Conservation (phyloP, 1,139 yeast genomes). For the Schwanniomyces etchellsii region DNA sequence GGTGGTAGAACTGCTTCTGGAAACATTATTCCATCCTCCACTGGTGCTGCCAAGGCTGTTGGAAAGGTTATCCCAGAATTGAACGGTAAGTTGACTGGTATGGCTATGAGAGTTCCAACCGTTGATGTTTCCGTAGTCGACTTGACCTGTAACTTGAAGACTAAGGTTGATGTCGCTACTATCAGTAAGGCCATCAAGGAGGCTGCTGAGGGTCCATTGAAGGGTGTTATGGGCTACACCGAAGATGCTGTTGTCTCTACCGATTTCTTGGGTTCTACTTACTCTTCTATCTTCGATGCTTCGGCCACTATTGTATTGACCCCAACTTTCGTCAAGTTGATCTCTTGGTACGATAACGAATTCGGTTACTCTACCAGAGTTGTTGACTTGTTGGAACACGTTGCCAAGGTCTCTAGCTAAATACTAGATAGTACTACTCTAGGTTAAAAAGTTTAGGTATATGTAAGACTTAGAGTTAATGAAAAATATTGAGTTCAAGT, state of each 20-base stretch:
- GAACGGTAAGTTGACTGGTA: constrained; percentile 86
- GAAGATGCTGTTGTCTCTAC: constrained; percentile 83
- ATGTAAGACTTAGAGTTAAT: constrained; percentile 1
- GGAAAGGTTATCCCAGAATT: constrained; percentile 87
- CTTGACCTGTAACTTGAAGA: constrained; percentile 51
- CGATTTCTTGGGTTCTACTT: constrained; percentile 73
- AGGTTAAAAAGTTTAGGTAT: constrained; percentile 7
- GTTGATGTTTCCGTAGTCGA: constrained; percentile 69
- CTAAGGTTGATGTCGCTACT: constrained; percentile 67
- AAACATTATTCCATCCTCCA: constrained; percentile 84
- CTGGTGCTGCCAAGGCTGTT: constrained; percentile 93
- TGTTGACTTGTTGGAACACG: constrained; percentile 74
- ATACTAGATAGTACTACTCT: constrained; percentile 13
- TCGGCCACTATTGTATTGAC: constrained; percentile 81
- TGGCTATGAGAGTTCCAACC: constrained; percentile 86
- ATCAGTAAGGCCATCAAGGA: constrained; percentile 67
- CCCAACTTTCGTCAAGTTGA: constrained; percentile 79
- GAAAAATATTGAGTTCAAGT: not conserved
- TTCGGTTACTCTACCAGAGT: constrained; percentile 92
- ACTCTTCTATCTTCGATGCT: constrained; percentile 80
- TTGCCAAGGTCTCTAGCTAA: constrained; percentile 45
- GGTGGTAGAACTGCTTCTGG: constrained; percentile 92
- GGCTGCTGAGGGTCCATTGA: constrained; percentile 64
- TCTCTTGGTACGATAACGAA: constrained; percentile 90
- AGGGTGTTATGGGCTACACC: constrained; percentile 79